Conservation (phyloP, 23 red algal genomes). For the Gracilaria gracilis region DNA sequence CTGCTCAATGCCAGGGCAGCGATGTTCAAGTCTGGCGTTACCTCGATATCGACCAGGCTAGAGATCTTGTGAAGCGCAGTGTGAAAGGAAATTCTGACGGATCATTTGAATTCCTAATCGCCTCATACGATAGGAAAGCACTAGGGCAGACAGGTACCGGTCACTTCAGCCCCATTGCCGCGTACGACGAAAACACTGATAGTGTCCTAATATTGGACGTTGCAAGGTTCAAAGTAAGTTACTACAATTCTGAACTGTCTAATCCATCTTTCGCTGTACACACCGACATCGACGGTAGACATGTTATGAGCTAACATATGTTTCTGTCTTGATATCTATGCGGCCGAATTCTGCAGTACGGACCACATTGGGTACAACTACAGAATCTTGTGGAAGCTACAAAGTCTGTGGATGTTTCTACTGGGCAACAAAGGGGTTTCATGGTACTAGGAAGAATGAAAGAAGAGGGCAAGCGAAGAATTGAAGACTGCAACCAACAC, state of each 20-base stretch:
- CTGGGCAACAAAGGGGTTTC: slow-evolving; percentile 67
- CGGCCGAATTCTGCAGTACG: slow-evolving; percentile 44
- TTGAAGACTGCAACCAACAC: not conserved
- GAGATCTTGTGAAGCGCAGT: slow-evolving; percentile 28
- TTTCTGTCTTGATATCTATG: not conserved
- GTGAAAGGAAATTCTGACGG: slow-evolving; percentile 37
- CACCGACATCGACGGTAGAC: not conserved
- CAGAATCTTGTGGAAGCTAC: slow-evolving; percentile 57
- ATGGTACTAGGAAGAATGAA: slow-evolving; percentile 29
- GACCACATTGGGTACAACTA: slow-evolving; percentile 81
- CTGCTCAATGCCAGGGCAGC: slow-evolving; percentile 75
- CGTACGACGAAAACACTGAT: slow-evolving; percentile 74
- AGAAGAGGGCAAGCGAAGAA: not conserved
- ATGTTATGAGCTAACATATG: not conserved
- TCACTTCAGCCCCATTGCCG: slow-evolving; percentile 86
- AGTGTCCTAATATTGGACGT: slow-evolving; percentile 81
- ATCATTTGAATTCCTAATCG: slow-evolving; percentile 59
- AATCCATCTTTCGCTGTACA: not conserved
- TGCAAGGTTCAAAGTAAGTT: slow-evolving; percentile 86
- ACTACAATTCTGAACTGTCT: not conserved
- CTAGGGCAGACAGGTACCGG: slow-evolving; percentile 84
- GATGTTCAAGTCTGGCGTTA: slow-evolving; percentile 16
- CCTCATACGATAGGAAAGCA: slow-evolving; percentile 59
- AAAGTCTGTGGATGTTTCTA: slow-evolving; percentile 47
- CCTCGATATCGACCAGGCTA: not conserved